Evolutionary conservation across 768 basidiomycete genomes (phyloP).

Genomic region (Suillus discolor): DNA sequence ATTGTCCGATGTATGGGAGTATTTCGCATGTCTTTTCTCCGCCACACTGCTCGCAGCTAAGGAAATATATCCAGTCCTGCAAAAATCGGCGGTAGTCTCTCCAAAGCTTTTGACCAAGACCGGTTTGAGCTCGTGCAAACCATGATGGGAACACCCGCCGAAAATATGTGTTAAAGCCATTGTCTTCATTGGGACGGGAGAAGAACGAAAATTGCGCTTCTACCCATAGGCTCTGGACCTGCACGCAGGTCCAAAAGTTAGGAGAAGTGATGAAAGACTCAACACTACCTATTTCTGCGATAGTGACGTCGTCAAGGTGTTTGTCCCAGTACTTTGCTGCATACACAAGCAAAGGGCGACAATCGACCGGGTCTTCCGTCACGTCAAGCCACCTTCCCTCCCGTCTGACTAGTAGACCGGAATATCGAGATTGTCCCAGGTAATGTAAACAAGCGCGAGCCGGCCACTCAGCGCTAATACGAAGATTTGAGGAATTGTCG

Average conservation of each 20-base stretch:
- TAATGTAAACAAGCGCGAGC: slow-evolving; percentile 29
- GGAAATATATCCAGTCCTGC: slow-evolving; percentile 1
- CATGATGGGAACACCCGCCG: neutral
- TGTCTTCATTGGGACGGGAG: too few species aligned
- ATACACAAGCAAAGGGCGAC: slow-evolving; percentile 31
- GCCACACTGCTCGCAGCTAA: neutral
- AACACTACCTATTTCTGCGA: slow-evolving; percentile 13
- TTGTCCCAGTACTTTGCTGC: slow-evolving; percentile 37
- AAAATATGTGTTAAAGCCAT: too few species aligned
- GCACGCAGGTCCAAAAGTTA: slow-evolving; percentile 34
- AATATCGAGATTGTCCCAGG: slow-evolving; percentile 24
- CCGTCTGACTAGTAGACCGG: slow-evolving; percentile 18
- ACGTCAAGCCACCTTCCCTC: slow-evolving; percentile 26
- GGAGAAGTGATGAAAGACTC: slow-evolving; percentile 26
- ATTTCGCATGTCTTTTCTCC: neutral
- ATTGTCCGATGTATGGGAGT: neutral
- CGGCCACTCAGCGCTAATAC: neutral
- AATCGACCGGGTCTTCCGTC: slow-evolving; percentile 20
- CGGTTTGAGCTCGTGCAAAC: neutral
- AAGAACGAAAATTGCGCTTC: neutral
- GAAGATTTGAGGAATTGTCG: neutral
- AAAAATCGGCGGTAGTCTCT: neutral
- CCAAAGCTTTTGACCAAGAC: neutral
- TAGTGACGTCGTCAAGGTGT: slow-evolving; percentile 25
- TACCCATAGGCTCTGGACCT: slow-evolving; percentile 36